Base-by-base conservation (phyloP, 352 stramenopile species). In the Phytophthora vignae region DNA sequence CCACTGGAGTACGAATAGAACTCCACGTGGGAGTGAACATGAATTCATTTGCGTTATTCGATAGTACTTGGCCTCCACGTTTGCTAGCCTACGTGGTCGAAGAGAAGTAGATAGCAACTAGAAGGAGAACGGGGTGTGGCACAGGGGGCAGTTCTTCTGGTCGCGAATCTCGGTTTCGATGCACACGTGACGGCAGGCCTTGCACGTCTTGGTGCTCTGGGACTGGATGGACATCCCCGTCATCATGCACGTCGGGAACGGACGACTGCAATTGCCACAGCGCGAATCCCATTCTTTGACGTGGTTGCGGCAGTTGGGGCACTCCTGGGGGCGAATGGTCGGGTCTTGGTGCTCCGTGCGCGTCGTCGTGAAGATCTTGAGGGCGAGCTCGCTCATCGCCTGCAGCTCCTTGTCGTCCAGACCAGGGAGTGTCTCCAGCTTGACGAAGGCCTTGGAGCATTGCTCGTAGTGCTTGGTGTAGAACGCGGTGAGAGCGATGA, bases 401-500 rank as follows among this genome's bases (percentile, higher is more conserved):
- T 71, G 65, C 12, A 84, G 55, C 60, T 96, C 85, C 21, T 92
- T 94, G 1, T 93, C 87, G 14, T 67, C 78, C 49, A 85, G 54
- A 46, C 77, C 62, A 0, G 87, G 83, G 6, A 98, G 73, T 19
- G 88, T 96, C 71, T 98, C 95, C 27, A 98, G 85, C 71, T 98
- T 96, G 64, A 98, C 94, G 69, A 98, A 98, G 8, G 91, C 91
- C 60, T 88, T 87, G 48, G 88, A 98, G 77, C 92, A 98, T 48
- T 98, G 87, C 33, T 97, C 89, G 53, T 86, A 98, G 73, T 97
- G 90, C 40, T 94, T 93, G 60, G 87, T 97, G 71, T 98, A 95
- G 69, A 97, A 98, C 6, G 95, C 89, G 3, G 92, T 90, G 5
- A 98, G 78, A 1, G 92, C 95, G n/a, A 98, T 89, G 12, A 99